These are phyloP conservation scores for Davidsoniella virescens DNA, from an alignment of 2,329 filamentous ascomycete genomes.

Conservation along the genomic window DNA sequence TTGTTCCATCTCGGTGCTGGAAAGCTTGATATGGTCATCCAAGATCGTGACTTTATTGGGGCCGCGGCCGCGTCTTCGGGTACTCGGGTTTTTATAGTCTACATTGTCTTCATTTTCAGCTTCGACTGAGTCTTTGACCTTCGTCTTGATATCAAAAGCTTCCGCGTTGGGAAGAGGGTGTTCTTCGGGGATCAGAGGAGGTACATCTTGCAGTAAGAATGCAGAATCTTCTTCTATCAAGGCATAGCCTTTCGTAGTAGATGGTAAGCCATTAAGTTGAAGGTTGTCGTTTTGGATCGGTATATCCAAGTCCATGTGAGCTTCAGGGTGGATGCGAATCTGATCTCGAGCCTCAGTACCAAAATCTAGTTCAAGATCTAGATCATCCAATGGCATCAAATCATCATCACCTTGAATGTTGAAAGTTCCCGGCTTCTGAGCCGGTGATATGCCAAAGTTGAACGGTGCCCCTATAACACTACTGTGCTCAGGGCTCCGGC, in stretches of 20 bases:
- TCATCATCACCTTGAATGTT: slow-evolving; percentile 13
- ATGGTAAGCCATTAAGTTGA: too few species aligned
- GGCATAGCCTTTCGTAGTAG: too few species aligned
- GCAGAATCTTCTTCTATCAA: slow-evolving; percentile 13
- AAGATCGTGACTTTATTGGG: slow-evolving; percentile 18
- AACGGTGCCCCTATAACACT: slow-evolving; percentile 5
- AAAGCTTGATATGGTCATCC: slow-evolving; percentile 16
- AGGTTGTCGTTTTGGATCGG: background rate
- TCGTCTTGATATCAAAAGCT: slow-evolving; percentile 17
- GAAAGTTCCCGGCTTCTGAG: slow-evolving; percentile 3
- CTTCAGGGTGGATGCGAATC: background rate
- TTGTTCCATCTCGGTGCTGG: slow-evolving; percentile 18
- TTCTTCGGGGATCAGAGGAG: slow-evolving; percentile 24
- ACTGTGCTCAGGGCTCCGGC: slow-evolving; percentile 6
- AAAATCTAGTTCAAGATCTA: slow-evolving; percentile 11
- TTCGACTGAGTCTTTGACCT: background rate
- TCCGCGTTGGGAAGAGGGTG: slow-evolving; percentile 24
- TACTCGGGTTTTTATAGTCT: too few species aligned
- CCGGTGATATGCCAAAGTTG: background rate
- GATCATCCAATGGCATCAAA: slow-evolving; percentile 14
- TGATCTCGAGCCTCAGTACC: slow-evolving; percentile 1
- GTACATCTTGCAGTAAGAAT: slow-evolving; percentile 18
- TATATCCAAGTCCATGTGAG: slow-evolving; percentile 3
- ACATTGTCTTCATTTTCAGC: too few species aligned
- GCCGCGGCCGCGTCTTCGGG: slow-evolving; percentile 16